phyloP scores from a whole-genome alignment of 202 grass and related monocot genomes.

The Eragrostis tef region DNA sequence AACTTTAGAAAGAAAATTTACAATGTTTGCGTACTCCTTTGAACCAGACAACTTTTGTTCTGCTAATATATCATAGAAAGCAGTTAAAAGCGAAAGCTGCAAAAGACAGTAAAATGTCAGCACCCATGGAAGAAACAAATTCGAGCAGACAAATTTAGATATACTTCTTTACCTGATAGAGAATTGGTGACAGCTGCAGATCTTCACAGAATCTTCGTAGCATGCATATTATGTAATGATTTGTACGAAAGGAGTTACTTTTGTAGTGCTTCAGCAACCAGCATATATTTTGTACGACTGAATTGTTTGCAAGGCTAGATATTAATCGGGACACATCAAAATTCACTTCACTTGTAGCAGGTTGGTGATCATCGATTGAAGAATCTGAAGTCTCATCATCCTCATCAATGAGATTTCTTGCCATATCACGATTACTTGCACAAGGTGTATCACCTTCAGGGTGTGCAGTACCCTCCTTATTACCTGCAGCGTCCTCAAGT shows the following conservation, averaged over 20 bases:
- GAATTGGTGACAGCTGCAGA: conserved; percentile 81
- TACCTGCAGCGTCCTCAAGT: conserved; percentile 46
- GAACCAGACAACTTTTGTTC: conserved; percentile 74
- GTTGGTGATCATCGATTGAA: conserved; percentile 70
- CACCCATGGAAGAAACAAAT: conserved; percentile 26
- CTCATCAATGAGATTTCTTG: conserved; percentile 50
- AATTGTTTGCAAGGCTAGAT: conserved; percentile 79
- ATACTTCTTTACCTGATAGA: conserved; percentile 78
- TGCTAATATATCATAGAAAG: conserved; percentile 83
- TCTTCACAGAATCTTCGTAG: conserved; percentile 90
- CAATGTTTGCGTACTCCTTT: conserved; percentile 73
- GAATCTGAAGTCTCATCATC: conserved; percentile 66
- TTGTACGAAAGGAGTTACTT: conserved; percentile 84
- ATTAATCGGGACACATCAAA: conserved; percentile 82
- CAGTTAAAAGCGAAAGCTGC: conserved; percentile 85
- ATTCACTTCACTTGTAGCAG: conserved; percentile 87
- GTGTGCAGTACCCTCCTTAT: conserved; percentile 35
- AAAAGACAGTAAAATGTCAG: conserved; percentile 52
- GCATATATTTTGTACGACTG: conserved; percentile 83
- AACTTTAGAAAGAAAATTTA: conserved; percentile 92
- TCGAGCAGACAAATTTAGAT: conserved; percentile 25
- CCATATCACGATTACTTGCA: conserved; percentile 41
- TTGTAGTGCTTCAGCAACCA: conserved; percentile 93
- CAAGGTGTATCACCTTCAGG: conserved; percentile 47
- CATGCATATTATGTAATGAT: conserved; percentile 96